Percentiles rank a stretch among this genome's conserved stretches.
These are phyloP conservation scores for Ophiognomonia clavigignenti-juglandacearum DNA, from an alignment of 2,329 filamentous ascomycete genomes.

Conservation along the genomic window DNA sequence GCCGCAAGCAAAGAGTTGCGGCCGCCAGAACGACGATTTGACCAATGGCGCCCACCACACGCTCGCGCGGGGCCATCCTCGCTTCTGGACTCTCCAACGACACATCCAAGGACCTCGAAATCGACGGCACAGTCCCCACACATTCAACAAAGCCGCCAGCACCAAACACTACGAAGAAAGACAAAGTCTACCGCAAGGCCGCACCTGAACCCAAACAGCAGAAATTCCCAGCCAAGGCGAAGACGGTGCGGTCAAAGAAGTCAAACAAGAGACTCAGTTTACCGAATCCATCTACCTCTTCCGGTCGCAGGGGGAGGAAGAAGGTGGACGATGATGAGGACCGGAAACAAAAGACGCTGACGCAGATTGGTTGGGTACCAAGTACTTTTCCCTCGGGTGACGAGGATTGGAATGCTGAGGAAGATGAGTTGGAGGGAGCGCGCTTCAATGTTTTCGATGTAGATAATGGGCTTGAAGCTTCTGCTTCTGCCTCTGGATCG, in stretches of 20 bases:
- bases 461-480: not conserved
- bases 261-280: slow-evolving; percentile 1
- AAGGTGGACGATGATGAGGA: not conserved
- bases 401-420: slow-evolving; percentile 7
- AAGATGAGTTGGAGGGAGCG: slow-evolving; percentile 10
- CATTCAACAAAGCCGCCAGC: not conserved
- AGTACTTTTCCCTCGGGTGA: slow-evolving; percentile 9
- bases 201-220: slow-evolving; percentile 22
- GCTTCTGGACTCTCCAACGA: not conserved
- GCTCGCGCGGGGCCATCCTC: not conserved
- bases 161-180: not conserved
- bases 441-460: not conserved
- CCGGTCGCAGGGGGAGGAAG: not conserved
- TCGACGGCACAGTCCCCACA: not conserved
- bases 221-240: slow-evolving; percentile 24
- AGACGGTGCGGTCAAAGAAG: slow-evolving; percentile 5
- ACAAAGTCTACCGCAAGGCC: slow-evolving; percentile 21
- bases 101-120: not conserved
- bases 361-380: slow-evolving; percentile 24
- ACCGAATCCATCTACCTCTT: not conserved
- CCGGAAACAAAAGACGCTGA: slow-evolving; percentile 29
- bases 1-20: too few relatives aligned
- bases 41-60: slow-evolving; percentile 15
- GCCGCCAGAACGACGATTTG: not conserved
- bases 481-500: not conserved